phyloP scores from a whole-genome alignment of 2,329 filamentous ascomycete genomes.

The Ophidiomyces ophidiicola region DNA sequence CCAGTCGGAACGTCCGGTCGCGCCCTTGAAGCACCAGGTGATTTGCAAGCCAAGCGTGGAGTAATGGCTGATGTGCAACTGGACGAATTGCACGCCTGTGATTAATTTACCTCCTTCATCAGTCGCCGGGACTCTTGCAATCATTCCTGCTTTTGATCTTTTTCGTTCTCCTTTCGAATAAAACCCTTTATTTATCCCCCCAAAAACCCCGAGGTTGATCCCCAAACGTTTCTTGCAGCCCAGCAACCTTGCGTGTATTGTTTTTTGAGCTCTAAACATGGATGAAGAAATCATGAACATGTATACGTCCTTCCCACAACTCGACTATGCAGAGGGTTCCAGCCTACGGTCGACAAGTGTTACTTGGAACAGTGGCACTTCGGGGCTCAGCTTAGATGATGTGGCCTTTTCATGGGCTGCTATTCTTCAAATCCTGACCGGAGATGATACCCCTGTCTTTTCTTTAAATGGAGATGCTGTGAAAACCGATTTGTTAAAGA shows the following conservation, averaged over 20 bases:
- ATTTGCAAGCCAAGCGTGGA: not conserved
- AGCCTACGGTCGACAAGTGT: constrained; percentile 3
- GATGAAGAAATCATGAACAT: not conserved
- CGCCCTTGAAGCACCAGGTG: no score
- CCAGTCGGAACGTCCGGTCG: no score
- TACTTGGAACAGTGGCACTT: constrained; percentile 10
- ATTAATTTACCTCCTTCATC: no score
- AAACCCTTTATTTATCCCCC: not conserved
- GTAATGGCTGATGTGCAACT: not conserved
- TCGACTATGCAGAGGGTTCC: constrained; percentile 13
- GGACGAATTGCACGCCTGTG: no score
- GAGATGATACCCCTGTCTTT: constrained; percentile 25
- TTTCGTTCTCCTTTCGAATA: not conserved
- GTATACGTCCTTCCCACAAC: constrained; percentile 16
- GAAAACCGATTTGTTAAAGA: constrained; percentile 18
- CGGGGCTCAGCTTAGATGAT: constrained; percentile 6
- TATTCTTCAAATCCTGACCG: constrained; percentile 23
- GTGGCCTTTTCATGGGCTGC: constrained; percentile 21
- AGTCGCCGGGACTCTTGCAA: no score
- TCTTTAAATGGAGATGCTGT: constrained; percentile 21
- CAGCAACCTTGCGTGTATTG: not conserved
- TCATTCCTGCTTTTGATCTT: not conserved
- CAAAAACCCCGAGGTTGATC: no score
- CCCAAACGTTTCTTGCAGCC: no score
- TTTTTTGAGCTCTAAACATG: not conserved